These are phyloP conservation scores for Allium cepa DNA, from an alignment of 106 monocot species.

Conservation along the genomic window DNA sequence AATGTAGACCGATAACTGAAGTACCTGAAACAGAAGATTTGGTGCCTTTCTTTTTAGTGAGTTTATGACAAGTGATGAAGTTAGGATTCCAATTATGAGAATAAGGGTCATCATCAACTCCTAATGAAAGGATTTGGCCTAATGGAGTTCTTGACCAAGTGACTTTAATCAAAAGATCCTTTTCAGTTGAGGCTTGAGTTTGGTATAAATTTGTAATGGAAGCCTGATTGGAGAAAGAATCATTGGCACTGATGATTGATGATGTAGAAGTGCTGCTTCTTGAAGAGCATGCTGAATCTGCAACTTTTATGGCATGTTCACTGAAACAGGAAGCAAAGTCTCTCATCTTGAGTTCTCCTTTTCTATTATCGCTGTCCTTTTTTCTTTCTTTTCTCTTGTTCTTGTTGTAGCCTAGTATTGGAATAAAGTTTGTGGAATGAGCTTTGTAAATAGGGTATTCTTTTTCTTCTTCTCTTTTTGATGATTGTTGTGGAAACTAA, in stretches of 20 bases:
- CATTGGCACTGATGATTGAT: constrained; percentile 1
- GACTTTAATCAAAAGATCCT: constrained; percentile 39
- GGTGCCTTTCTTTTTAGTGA: constrained; percentile 29
- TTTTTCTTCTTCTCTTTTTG: not conserved
- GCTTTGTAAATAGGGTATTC: not conserved
- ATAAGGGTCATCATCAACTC: constrained; percentile 12
- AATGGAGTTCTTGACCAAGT: constrained; percentile 51
- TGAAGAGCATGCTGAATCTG: constrained; percentile 26
- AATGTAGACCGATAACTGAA: constrained; percentile 14
- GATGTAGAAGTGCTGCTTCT: not conserved
- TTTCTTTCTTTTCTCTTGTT: not conserved
- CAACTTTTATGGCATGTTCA: constrained; percentile 35
- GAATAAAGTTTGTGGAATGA: not conserved
- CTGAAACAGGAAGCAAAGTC: constrained; percentile 41
- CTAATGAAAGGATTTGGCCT: constrained; percentile 41
- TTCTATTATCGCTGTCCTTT: not conserved
- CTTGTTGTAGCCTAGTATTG: not conserved
- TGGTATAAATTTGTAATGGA: constrained; percentile 48
- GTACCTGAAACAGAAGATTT: constrained; percentile 8
- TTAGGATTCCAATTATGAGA: not conserved
- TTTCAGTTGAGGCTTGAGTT: constrained; percentile 19
- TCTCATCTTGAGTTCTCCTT: constrained; percentile 18
- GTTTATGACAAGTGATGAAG: not conserved
- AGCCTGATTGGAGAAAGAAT: constrained; percentile 2
- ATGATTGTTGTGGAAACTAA: not conserved